Evolutionary conservation across 352 stramenopile species (phyloP).

Genomic region (Pythium pectinolyticum): DNA sequence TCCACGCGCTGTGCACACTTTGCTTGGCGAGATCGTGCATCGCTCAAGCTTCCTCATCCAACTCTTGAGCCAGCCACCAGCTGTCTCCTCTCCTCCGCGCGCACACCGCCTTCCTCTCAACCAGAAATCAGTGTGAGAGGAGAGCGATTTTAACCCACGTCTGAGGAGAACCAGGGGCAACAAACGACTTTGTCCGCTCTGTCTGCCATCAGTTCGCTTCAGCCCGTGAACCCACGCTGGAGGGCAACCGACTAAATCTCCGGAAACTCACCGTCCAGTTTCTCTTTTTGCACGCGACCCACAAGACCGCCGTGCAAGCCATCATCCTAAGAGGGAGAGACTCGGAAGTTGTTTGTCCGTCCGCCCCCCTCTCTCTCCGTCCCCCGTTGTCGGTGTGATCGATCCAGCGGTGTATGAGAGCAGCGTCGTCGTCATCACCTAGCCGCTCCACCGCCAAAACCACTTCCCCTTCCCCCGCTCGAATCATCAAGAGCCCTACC

Average conservation of each 20-base stretch:
- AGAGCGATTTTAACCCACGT: not conserved
- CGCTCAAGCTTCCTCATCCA: too few relatives aligned
- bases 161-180: not conserved
- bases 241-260: not conserved
- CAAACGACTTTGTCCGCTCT: constrained; percentile 3
- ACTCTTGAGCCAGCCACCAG: constrained; percentile 1
- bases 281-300: constrained; percentile 1
- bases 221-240: not conserved
- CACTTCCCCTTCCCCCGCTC: not conserved
- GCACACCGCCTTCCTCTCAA: not conserved
- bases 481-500: not conserved
- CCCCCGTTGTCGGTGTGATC: not conserved
- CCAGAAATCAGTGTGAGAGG: not conserved
- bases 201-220: not conserved
- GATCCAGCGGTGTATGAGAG: constrained; percentile 4
- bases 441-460: not conserved
- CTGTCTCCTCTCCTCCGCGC: not conserved
- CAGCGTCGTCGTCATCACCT: not conserved
- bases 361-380: not conserved
- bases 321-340: constrained; percentile 8
- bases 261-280: not conserved
- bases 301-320: not conserved
- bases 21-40: too few relatives aligned
- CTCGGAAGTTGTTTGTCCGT: constrained; percentile 4
- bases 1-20: too few relatives aligned